phyloP scores from a whole-genome alignment of 495 filamentous ascomycete genomes.

The Trichoderma parareesei region DNA sequence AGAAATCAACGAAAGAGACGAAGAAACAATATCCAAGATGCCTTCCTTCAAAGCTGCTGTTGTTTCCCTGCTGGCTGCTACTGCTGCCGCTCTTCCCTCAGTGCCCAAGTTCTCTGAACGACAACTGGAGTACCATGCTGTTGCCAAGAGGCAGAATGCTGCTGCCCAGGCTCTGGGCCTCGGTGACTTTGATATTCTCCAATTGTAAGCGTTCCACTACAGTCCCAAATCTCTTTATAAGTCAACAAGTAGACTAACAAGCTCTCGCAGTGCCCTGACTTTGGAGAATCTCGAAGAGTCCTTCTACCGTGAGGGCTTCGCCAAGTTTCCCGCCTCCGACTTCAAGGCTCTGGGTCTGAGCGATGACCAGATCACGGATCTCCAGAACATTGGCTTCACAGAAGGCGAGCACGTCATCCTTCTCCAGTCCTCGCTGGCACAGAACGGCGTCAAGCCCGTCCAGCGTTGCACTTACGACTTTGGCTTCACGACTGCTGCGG shows the following conservation, averaged over 20 bases:
- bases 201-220: conserved; percentile 48
- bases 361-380: conserved; percentile 28
- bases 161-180: conserved; percentile 44
- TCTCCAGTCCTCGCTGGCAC: conserved; percentile 45
- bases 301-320: conserved; percentile 56
- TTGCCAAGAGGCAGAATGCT: conserved; percentile 44
- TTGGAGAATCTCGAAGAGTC: conserved; percentile 55
- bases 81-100: conserved; percentile 38
- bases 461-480: conserved; percentile 56
- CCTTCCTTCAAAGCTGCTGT: conserved; percentile 39
- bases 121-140: conserved; percentile 36
- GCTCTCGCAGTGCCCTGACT: conserved; percentile 46
- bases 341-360: conserved; percentile 29
- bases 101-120: conserved; percentile 33
- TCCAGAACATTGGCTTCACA: conserved; percentile 37
- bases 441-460: conserved; percentile 47
- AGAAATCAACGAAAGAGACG: conserved; percentile 20
- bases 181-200: conserved; percentile 57
- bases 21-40: conserved; percentile 31
- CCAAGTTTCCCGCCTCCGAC: conserved; percentile 44
- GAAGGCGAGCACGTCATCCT: conserved; percentile 51
- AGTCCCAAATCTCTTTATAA: neutral
- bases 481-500: conserved; percentile 48
- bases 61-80: conserved; percentile 26
- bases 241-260: conserved; percentile 15